These are phyloP conservation scores for Pouteria campechiana DNA, from an alignment of 179 eudicot genomes.

Conservation along the genomic window DNA sequence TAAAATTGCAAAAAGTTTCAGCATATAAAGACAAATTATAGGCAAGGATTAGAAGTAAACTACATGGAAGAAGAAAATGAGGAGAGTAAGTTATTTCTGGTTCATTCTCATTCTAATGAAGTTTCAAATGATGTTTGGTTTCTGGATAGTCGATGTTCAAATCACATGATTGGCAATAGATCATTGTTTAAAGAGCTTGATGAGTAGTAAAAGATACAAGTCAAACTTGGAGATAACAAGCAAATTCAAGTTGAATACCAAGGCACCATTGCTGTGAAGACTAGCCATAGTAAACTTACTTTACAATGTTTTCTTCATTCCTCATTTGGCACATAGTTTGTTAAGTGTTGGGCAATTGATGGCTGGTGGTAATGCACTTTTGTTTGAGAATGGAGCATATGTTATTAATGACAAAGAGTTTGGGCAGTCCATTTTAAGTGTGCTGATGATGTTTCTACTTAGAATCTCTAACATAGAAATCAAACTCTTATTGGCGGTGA, in stretches of 20 bases:
- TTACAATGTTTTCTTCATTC: slow-evolving; percentile 7
- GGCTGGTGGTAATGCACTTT: neutral
- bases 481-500: too few relatives aligned
- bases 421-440: neutral
- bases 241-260: neutral
- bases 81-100: slow-evolving; percentile 1
- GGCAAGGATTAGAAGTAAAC: neutral
- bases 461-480: too few relatives aligned
- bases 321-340: slow-evolving; percentile 8
- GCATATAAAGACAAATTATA: slow-evolving; percentile 1
- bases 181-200: slow-evolving; percentile 2
- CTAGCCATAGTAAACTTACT: slow-evolving; percentile 2
- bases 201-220: neutral
- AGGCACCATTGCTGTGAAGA: slow-evolving; percentile 4
- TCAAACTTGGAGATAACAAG: slow-evolving; percentile 11
- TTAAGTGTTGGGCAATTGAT: slow-evolving; percentile 14
- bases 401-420: slow-evolving; percentile 4
- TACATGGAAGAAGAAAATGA: neutral
- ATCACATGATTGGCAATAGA: too few relatives aligned
- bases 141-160: too few relatives aligned
- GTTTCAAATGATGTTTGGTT: too few relatives aligned
- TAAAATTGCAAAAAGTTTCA: neutral
- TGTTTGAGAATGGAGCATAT: slow-evolving; percentile 6
- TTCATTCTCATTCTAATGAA: too few relatives aligned
- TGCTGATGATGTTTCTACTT: too few relatives aligned